Base-by-base conservation (phyloP, 805 yeast genomes). In the Ogataea henricii region DNA sequence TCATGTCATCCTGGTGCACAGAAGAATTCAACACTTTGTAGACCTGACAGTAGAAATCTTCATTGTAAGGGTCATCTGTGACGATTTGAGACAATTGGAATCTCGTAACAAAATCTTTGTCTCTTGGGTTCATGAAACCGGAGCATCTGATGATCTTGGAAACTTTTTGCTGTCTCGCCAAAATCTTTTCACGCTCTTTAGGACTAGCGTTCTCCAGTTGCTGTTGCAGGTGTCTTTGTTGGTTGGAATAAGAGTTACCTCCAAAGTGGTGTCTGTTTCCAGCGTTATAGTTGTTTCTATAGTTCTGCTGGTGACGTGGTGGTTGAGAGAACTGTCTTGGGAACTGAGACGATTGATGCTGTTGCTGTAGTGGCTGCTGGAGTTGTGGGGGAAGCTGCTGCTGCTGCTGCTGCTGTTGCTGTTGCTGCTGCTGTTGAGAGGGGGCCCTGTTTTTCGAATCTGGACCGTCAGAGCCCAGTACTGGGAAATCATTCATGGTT, bases 51-150 rank as follows among this genome's bases (percentile, higher is more conserved):
- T 94, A 94, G 63, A 92, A 94, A 72, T 94, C 99, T 68, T 94
- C 99, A 62, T 88, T 89, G 68, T 87, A 89, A 12, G 99, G 99
- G 68, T 94, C 98, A 47, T 91, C 97, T 9, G 97, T 87, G 42
- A 94, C 97, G 68, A 94, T 87, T 66, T 91, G 97, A 42, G 96
- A 89, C 54, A 94, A 77, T 69, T 94, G 99, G 63, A 91, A 85
- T 65, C 97, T 80, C 37, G 97, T 89, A 42, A 94, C 92, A 63
- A 88, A 90, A 69, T 92, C 97, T 71, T 91, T 91, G 67, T 94
- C 99, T 71, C 92, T 87, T 48, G 96, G 96, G 60, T 90, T 89
- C 99, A 94, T 94, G 54, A 94, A 81, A 54, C 97, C 97, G 23
- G 94, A 87, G 71, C 85, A 89, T 61, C 81, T 83, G 63, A 87